Conservation (phyloP, 2,329 filamentous ascomycete genomes). For the Colletotrichum brevisporum region DNA sequence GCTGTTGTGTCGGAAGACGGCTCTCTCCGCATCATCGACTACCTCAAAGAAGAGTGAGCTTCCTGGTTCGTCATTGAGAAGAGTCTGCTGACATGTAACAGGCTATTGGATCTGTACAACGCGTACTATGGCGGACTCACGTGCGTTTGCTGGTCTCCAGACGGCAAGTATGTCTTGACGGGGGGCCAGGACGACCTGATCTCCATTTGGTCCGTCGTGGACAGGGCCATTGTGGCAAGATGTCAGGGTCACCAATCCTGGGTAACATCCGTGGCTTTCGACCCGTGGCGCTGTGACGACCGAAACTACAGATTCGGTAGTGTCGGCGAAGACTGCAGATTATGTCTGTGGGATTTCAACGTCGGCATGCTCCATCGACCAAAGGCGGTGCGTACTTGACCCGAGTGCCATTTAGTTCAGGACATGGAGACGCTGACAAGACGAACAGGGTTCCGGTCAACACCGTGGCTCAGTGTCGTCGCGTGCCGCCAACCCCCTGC, state of each 20-base stretch:
- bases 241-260: constrained; percentile 97
- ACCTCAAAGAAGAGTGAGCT: constrained; percentile 86
- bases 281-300: constrained; percentile 97
- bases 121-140: constrained; percentile 95
- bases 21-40: constrained; percentile 90
- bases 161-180: constrained; percentile 95
- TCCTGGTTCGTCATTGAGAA: background rate
- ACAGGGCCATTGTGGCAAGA: constrained; percentile 87
- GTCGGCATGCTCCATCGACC: constrained; percentile 96
- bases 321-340: constrained; percentile 91
- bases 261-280: constrained; percentile 94
- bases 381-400: constrained; percentile 75
- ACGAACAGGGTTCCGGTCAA: constrained; percentile 64
- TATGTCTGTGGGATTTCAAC: constrained; percentile 97
- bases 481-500: constrained; percentile 61
- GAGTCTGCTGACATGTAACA: constrained; percentile 51
- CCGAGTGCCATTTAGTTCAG: background rate
- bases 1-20: constrained; percentile 95
- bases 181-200: constrained; percentile 97
- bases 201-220: constrained; percentile 93
- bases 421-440: constrained; percentile 29
- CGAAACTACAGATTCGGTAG: constrained; percentile 96
- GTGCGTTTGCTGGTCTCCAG: constrained; percentile 97
- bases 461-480: constrained; percentile 70
- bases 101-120: constrained; percentile 87